Conservation (phyloP, 352 stramenopile genomes). For the Thalassiosira hispida region DNA sequence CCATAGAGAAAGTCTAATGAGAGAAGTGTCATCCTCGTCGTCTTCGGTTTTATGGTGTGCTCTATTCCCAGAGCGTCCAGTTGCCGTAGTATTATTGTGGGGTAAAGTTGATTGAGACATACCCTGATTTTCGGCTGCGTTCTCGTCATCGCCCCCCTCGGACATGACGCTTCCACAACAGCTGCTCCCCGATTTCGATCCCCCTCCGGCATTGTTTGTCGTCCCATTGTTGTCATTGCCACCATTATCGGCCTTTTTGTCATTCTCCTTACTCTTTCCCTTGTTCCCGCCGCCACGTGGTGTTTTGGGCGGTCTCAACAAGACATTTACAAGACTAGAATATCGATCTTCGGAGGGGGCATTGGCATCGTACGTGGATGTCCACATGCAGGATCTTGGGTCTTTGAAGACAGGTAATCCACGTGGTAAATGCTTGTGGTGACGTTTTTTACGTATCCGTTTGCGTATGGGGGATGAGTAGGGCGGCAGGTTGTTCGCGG, state of each 20-base stretch:
- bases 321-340: slow-evolving; percentile 75
- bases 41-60: slow-evolving; percentile 2
- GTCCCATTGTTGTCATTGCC: neutral
- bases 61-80: slow-evolving; percentile 7
- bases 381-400: slow-evolving; percentile 70
- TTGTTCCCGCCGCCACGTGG: neutral
- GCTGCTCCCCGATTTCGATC: no score
- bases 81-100: no score
- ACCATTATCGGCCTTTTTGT: neutral
- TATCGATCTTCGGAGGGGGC: slow-evolving; percentile 75
- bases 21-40: slow-evolving; percentile 46
- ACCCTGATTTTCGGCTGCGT: no score
- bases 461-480: slow-evolving; percentile 1
- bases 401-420: slow-evolving; percentile 71
- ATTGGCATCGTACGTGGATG: slow-evolving; percentile 74
- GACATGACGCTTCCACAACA: no score
- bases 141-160: no score
- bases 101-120: no score
- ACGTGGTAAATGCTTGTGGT: slow-evolving; percentile 51
- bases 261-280: neutral
- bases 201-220: no score
- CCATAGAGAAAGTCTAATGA: slow-evolving; percentile 75
- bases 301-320: slow-evolving; percentile 56
- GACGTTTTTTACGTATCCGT: slow-evolving; percentile 1
- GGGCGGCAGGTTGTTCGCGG: neutral